Evolutionary conservation across 768 basidiomycete genomes (phyloP), one percentile per base, ranked within the genome.

Genomic region (Candolleomyces efflorescens): DNA sequence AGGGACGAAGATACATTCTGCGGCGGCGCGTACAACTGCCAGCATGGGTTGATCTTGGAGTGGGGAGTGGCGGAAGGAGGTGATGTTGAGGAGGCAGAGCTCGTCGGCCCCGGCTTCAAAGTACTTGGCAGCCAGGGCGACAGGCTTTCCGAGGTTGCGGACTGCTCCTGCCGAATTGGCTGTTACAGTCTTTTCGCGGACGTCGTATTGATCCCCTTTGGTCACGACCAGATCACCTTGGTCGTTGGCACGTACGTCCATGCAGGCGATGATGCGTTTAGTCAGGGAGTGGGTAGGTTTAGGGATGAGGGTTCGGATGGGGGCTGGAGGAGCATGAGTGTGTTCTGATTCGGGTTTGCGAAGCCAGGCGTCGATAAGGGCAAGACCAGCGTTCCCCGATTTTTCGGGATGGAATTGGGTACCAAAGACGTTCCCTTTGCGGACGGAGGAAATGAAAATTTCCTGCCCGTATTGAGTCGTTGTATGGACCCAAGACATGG

Each of bases 391-490:
- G 27, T 75, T 72, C 18, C 97, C 96, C 0, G 93, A 95, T 73
- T 99, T 99, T 74, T 99, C 97, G 18, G 97, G 97, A 72, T 99
- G 97, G 73, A 98, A 98, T 69, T 99, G 97, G 15, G 89, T 89
- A 22, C 83, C 96, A 67, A 94, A 96, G 55, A 98, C 82, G 69
- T 93, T 96, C 41, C 81, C 85, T 63, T 82, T 85, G 65, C 85
- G 86, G 18, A 98, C 85, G 9, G 85, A 82, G 24, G 96, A 91
- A 58, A 97, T 77, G 72, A 98, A 98, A 20, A 90, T 71, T 72
- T 98, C 93, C 58, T 84, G 81, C n/a, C 96, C 97, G 71, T 98
- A 99, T 72, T 95, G 89, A 2, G 95, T 93, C 20, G 88, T 87
- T 13, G 90, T 85, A 72, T 95, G 84, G 3, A 83, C 82, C 89